Base-by-base conservation (phyloP, 805 yeast species). In the Yamadazyma endophytica region DNA sequence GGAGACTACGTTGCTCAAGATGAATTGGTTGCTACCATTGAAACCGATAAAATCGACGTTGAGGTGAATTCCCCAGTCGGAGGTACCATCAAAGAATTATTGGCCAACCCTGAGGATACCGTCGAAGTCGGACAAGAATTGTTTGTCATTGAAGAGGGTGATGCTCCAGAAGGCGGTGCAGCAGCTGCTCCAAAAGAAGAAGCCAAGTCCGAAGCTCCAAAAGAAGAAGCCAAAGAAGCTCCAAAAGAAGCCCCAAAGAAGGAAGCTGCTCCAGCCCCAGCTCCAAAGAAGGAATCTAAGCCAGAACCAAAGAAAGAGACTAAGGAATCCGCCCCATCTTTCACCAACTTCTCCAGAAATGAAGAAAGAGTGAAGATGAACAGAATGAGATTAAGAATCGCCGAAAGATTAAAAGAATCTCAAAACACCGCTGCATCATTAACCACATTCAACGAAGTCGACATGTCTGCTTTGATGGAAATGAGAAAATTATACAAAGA, bases 361-460 rank as follows among this genome's bases (percentile, higher is more conserved):
- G 97, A 92, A 69, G 83, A 80, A 57, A 78, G 88, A 60, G 94
- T 92, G 44, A 90, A 90, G 75, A 90, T 90, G 97, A 92, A 89
- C 80, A 85, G 98, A 73, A 92, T 90, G 97, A 83, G 98, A 70
- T 67, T 86, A 68, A 86, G 98, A 75, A 92, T 92, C 47, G 96
- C 98, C 39, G 97, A 90, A 73, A 86, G 98, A 70, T 82, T 90
- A 58, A 90, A 90, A 86, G 97, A 92, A 73, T 85, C 97, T 21
- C 98, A 90, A 70, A 92, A 92, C 75, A 89, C 97, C 35, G 95
- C 97, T 46, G 98, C 98, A 22, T 86, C 97, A 28, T 77, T 90
- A 57, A 90, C 98, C 35, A 90, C 98, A 30, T 90, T 90, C 77
- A 90, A 90, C 68, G 98, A 90, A 71, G 95, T 87, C 43, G 98